These are phyloP conservation scores for Pichia sp. DNA, from an alignment of 1,139 yeast genomes.

Conservation along the genomic window DNA sequence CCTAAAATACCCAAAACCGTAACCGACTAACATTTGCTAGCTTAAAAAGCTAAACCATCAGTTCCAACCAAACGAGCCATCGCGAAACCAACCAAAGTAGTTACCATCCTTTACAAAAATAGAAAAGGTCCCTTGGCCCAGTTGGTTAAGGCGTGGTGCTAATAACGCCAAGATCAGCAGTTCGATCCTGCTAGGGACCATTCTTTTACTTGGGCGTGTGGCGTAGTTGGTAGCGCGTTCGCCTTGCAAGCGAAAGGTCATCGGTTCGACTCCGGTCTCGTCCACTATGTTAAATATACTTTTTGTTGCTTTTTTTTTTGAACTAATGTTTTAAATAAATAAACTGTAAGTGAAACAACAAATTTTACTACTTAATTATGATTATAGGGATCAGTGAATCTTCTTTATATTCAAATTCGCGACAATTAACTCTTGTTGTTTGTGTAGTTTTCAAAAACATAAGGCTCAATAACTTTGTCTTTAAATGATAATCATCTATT, in stretches of 20 bases:
- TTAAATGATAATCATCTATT: background rate
- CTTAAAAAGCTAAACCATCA: too few relatives aligned
- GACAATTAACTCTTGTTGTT: too few relatives aligned
- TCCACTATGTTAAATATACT: constrained; percentile 39
- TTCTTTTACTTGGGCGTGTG: constrained; percentile 46
- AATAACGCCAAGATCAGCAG: constrained; percentile 60
- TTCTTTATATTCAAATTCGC: too few relatives aligned
- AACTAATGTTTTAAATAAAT: background rate
- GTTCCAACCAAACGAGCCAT: too few relatives aligned
- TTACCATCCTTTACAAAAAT: too few relatives aligned
- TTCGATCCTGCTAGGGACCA: constrained; percentile 76
- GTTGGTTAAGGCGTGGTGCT: constrained; percentile 92
- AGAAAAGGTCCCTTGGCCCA: constrained; percentile 68
- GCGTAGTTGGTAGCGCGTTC: constrained; percentile 69
- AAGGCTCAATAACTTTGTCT: too few relatives aligned
- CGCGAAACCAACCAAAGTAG: too few relatives aligned
- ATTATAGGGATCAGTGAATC: too few relatives aligned
- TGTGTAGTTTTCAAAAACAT: too few relatives aligned
- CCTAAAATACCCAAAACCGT: too few relatives aligned
- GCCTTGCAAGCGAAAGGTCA: constrained; percentile 65
- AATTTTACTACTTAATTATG: too few relatives aligned
- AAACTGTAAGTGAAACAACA: background rate
- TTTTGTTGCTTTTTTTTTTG: background rate
- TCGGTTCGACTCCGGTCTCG: constrained; percentile 64
- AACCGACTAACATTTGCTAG: too few relatives aligned